These are phyloP conservation scores for Cytospora piceae DNA, from an alignment of 2,329 filamentous ascomycete species.

Conservation along the genomic window DNA sequence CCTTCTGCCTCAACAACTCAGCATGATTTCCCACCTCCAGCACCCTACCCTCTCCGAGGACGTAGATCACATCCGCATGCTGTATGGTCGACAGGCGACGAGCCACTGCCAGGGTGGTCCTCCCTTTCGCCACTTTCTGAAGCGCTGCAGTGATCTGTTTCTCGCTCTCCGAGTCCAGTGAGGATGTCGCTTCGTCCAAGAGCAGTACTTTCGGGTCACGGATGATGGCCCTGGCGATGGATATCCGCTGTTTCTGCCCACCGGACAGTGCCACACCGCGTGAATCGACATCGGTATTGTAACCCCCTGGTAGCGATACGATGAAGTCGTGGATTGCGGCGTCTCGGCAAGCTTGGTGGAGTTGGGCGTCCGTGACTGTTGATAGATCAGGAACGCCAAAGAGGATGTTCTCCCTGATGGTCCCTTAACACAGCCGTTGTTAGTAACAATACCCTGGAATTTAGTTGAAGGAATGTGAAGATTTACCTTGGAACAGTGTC, in stretches of 20 bases:
- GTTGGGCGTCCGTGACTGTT: slow-evolving; percentile 53
- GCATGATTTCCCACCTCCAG: slow-evolving; percentile 57
- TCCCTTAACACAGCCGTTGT: slow-evolving; percentile 42
- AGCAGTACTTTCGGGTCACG: slow-evolving; percentile 57
- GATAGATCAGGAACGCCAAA: slow-evolving; percentile 62
- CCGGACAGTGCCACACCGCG: slow-evolving; percentile 65
- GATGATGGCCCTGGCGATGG: slow-evolving; percentile 59
- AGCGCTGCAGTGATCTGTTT: slow-evolving; percentile 69
- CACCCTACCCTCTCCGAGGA: slow-evolving; percentile 68
- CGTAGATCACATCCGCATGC: slow-evolving; percentile 79
- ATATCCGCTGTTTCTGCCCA: slow-evolving; percentile 59
- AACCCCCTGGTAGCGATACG: slow-evolving; percentile 64
- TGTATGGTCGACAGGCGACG: slow-evolving; percentile 78
- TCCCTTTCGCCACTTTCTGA: slow-evolving; percentile 62
- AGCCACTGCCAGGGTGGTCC: slow-evolving; percentile 75
- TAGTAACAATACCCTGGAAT: neutral
- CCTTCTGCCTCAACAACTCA: slow-evolving; percentile 55
- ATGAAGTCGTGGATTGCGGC: slow-evolving; percentile 76
- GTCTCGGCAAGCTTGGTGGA: slow-evolving; percentile 59
- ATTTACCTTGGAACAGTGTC: slow-evolving; percentile 66
- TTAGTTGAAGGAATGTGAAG: slow-evolving; percentile 18
- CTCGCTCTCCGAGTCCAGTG: slow-evolving; percentile 63
- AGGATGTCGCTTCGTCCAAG: slow-evolving; percentile 63
- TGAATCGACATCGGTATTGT: slow-evolving; percentile 69
- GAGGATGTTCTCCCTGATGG: slow-evolving; percentile 70